Percentiles rank a stretch among this genome's conserved stretches.
Conservation (phyloP, 768 basidiomycete species). For the Gelatoporia subvermispora region DNA sequence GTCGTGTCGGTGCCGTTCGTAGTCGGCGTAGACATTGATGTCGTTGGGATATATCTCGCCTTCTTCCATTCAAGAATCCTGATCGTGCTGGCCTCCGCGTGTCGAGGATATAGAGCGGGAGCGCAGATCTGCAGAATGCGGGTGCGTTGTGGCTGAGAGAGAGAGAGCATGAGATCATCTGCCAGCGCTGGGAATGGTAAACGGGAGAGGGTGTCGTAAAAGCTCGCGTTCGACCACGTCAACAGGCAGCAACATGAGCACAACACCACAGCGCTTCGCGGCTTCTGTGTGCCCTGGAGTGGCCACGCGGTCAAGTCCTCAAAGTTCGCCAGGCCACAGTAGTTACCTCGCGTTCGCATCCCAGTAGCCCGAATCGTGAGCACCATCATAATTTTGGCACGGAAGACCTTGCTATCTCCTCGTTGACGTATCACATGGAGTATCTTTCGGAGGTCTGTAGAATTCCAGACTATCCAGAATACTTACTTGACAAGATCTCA, state of each 20-base stretch:
- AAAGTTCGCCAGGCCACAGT: too few relatives aligned
- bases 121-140: not conserved
- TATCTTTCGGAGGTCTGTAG: conserved; percentile 31
- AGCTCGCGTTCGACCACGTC: not conserved
- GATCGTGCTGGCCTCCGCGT: not conserved
- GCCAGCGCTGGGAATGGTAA: too few relatives aligned
- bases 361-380: not conserved
- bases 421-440: conserved; percentile 7
- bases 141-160: not conserved
- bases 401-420: too few relatives aligned
- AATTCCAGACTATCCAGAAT: conserved; percentile 27
- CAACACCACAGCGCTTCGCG: not conserved
- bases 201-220: too few relatives aligned
- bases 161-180: too few relatives aligned
- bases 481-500: not conserved
- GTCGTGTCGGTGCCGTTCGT: too few relatives aligned
- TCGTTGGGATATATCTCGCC: conserved; percentile 14
- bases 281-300: not conserved
- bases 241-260: not conserved
- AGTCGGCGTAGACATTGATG: not conserved
- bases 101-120: not conserved
- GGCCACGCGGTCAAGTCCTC: too few relatives aligned
- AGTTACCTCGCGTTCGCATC: too few relatives aligned
- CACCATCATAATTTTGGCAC: too few relatives aligned
- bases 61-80: conserved; percentile 15